These are phyloP conservation scores for Neurospora pannonica DNA, from an alignment of 495 filamentous ascomycete genomes.

Conservation along the genomic window DNA sequence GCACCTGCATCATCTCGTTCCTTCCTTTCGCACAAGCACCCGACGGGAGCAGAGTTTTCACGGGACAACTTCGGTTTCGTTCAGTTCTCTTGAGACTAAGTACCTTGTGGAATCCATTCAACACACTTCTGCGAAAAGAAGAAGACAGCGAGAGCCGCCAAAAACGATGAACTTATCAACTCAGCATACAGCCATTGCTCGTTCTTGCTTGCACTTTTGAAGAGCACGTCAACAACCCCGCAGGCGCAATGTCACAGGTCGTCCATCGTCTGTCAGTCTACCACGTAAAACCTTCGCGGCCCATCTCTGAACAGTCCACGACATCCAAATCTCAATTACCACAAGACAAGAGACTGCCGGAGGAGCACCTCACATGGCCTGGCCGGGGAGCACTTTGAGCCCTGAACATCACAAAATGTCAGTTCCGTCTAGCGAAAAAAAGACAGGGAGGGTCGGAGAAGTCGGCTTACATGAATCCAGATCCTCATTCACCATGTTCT, in stretches of 20 bases:
- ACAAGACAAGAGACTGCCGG: background rate
- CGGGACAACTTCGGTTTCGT: background rate
- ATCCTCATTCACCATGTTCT: conserved; percentile 32
- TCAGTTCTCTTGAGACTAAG: background rate
- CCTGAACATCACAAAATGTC: background rate
- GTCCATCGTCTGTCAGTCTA: background rate
- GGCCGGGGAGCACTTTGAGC: background rate
- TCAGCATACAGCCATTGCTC: background rate
- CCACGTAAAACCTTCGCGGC: background rate
- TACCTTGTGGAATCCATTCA: background rate
- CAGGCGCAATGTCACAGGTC: background rate
- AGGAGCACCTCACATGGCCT: background rate
- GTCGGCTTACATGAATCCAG: conserved; percentile 37
- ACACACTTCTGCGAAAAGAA: background rate
- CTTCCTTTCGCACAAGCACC: background rate
- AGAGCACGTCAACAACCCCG: background rate
- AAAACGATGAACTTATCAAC: background rate
- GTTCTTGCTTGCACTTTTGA: background rate
- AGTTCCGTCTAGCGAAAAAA: background rate
- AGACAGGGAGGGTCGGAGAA: background rate
- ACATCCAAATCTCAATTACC: background rate
- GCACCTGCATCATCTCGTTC: background rate
- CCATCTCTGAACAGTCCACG: background rate
- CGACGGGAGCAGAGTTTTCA: background rate
- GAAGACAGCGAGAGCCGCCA: background rate